Evolutionary conservation across 208 protist species (phyloP).

Genomic region (Acanthamoeba healyi): DNA sequence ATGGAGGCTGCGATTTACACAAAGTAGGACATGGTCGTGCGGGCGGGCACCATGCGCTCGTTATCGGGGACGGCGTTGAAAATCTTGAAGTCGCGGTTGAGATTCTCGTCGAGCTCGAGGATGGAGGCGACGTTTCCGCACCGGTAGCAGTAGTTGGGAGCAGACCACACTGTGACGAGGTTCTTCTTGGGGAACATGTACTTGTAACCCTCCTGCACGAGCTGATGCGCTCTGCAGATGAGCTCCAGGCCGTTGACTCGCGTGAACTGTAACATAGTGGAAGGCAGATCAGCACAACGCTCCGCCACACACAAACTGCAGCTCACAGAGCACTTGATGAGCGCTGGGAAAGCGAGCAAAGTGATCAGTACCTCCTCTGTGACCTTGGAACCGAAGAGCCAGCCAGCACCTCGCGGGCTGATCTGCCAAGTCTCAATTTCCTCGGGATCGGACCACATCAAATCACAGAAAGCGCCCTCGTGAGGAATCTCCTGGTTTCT

Average conservation of each 20-base stretch:
- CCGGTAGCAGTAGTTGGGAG: conserved; percentile 95
- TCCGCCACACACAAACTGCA: not conserved
- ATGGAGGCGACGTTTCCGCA: conserved; percentile 94
- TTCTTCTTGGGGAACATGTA: conserved; percentile 92
- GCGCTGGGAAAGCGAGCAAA: too few species aligned
- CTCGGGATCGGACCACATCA: conserved; percentile 96
- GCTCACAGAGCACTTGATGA: too few species aligned
- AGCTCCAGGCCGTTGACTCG: conserved; percentile 91
- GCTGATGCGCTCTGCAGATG: conserved; percentile 94
- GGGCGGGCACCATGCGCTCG: conserved; percentile 81
- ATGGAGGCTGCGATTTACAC: conserved; percentile 78
- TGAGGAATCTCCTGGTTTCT: conserved; percentile 94
- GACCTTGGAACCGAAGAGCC: conserved; percentile 92
- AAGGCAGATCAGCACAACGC: not conserved
- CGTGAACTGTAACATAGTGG: conserved; percentile 87
- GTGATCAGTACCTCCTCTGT: conserved; percentile 86
- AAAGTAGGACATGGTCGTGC: conserved; percentile 88
- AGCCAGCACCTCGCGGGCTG: conserved; percentile 94
- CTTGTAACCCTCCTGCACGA: conserved; percentile 95
- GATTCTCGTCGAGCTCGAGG: conserved; percentile 89
- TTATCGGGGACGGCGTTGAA: conserved; percentile 88
- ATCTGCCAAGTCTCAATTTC: conserved; percentile 94
- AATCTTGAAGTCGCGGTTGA: conserved; percentile 88
- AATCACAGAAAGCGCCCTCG: conserved; percentile 93
- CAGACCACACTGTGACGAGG: conserved; percentile 95